phyloP scores from a whole-genome alignment of 257 asterid genomes.

The Plantago major region DNA sequence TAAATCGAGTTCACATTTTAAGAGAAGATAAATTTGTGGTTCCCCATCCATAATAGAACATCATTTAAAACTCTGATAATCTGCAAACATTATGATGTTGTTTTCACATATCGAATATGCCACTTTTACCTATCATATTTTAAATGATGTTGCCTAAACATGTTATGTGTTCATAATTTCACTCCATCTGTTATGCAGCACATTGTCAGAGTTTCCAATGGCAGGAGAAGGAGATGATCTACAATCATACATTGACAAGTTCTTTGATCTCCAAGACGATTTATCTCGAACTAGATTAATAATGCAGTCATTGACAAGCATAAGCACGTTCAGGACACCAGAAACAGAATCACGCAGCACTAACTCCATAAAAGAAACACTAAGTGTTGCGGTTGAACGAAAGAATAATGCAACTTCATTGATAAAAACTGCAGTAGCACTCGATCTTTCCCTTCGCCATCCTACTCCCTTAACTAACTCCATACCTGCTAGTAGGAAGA shows the following conservation, averaged over 20 bases:
- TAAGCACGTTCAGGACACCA: conserved; percentile 35
- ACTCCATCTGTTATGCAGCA: conserved; percentile 31
- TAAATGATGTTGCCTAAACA: not conserved
- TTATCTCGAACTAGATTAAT: conserved; percentile 44
- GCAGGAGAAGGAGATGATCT: conserved; percentile 53
- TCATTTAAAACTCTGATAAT: too few species aligned
- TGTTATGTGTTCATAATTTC: not conserved
- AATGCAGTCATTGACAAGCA: conserved; percentile 44
- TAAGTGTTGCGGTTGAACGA: conserved; percentile 38
- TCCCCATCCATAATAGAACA: not conserved
- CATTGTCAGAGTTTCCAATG: conserved; percentile 46
- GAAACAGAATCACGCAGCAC: conserved; percentile 30
- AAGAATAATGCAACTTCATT: conserved; percentile 52
- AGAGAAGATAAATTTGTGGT: too few species aligned
- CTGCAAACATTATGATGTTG: not conserved
- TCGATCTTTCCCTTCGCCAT: conserved; percentile 49
- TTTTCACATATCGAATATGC: not conserved
- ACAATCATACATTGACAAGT: conserved; percentile 43
- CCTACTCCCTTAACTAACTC: conserved; percentile 16
- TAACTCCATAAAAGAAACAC: conserved; percentile 39
- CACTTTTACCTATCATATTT: not conserved
- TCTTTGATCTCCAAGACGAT: conserved; percentile 48
- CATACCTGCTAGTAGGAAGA: conserved; percentile 19
- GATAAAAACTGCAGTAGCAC: conserved; percentile 61
- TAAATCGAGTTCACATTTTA: not conserved